Conservation (phyloP, 2,329 filamentous ascomycete genomes). For the Monosporascus sp. region DNA sequence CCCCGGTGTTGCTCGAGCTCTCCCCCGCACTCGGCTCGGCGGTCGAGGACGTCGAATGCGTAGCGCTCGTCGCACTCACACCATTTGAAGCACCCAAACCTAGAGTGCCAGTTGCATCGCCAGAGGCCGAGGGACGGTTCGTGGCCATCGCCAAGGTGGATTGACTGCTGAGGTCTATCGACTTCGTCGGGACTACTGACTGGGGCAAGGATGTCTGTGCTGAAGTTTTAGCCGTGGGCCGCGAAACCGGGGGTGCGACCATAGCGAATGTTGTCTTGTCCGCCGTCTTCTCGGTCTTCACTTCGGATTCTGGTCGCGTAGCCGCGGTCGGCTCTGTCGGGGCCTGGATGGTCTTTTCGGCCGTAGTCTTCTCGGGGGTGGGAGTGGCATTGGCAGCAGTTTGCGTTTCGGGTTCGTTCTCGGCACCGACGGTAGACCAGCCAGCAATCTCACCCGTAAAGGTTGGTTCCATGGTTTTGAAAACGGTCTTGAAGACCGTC, state of each 20-base stretch:
- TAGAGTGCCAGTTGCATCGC: conserved; percentile 1
- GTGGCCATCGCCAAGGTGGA: conserved; percentile 23
- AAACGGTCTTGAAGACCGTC: conserved; percentile 34
- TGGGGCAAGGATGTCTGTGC: conserved; percentile 8
- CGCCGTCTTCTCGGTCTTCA: conserved; percentile 5
- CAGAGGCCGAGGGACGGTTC: conserved; percentile 6
- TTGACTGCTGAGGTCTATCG: conserved; percentile 22
- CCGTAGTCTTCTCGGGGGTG: not conserved
- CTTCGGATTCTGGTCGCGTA: conserved; percentile 2
- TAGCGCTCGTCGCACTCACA: not conserved
- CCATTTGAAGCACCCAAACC: not conserved
- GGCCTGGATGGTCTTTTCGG: not conserved
- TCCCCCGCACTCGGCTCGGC: conserved; percentile 7
- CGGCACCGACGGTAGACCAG: conserved; percentile 32
- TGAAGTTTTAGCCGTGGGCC: too few species aligned
- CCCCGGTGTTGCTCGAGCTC: conserved; percentile 25
- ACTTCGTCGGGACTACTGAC: conserved; percentile 18
- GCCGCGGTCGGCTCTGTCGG: conserved; percentile 1
- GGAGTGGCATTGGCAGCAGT: conserved; percentile 1
- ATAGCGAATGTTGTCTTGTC: conserved; percentile 1
- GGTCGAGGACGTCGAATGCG: conserved; percentile 15
- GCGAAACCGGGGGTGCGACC: not conserved
- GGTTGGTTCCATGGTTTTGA: conserved; percentile 35
- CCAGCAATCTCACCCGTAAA: conserved; percentile 39
- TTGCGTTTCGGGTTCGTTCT: conserved; percentile 17